Conservation (phyloP, 768 basidiomycete species). For the Paxillus rubicundulus region DNA sequence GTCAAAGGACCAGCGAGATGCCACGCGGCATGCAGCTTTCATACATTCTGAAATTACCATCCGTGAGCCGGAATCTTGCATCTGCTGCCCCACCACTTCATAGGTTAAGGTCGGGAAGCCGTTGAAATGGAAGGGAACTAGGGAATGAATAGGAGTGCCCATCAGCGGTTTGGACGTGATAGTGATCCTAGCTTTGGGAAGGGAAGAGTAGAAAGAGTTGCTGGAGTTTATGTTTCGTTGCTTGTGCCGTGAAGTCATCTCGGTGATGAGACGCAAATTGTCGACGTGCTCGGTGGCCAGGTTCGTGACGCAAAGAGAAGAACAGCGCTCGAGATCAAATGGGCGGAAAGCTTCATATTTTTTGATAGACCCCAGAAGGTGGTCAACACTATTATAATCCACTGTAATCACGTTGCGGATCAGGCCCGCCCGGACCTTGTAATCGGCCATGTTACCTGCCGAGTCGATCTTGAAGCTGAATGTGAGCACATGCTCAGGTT, state of each 20-base stretch:
- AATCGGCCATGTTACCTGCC: slow-evolving; percentile 65
- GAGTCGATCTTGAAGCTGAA: slow-evolving; percentile 73
- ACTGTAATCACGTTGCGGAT: slow-evolving; percentile 64
- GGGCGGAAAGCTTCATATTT: slow-evolving; percentile 17
- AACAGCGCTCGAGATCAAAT: slow-evolving; percentile 11
- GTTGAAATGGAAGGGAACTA: slow-evolving; percentile 32
- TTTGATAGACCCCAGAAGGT: slow-evolving; percentile 35
- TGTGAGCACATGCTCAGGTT: slow-evolving; percentile 61
- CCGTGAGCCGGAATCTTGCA: slow-evolving; percentile 42
- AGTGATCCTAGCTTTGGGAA: slow-evolving; percentile 27
- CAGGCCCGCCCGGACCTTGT: slow-evolving; percentile 66
- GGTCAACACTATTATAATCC: slow-evolving; percentile 70
- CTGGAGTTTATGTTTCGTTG: slow-evolving; percentile 18
- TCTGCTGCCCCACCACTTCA: slow-evolving; percentile 31
- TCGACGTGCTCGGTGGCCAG: slow-evolving; percentile 21
- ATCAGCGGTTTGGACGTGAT: slow-evolving; percentile 29
- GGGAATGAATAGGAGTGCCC: slow-evolving; percentile 28
- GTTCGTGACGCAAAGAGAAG: background rate
- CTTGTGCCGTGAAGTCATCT: slow-evolving; percentile 26
- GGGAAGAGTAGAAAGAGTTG: slow-evolving; percentile 25
- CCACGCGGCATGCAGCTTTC: slow-evolving; percentile 74
- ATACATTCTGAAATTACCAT: slow-evolving; percentile 74
- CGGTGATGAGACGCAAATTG: slow-evolving; percentile 32
- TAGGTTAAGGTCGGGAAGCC: slow-evolving; percentile 57
- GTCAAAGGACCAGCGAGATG: slow-evolving; percentile 68